Base-by-base conservation (phyloP, 768 basidiomycete species). In the Trametopsis cervina region DNA sequence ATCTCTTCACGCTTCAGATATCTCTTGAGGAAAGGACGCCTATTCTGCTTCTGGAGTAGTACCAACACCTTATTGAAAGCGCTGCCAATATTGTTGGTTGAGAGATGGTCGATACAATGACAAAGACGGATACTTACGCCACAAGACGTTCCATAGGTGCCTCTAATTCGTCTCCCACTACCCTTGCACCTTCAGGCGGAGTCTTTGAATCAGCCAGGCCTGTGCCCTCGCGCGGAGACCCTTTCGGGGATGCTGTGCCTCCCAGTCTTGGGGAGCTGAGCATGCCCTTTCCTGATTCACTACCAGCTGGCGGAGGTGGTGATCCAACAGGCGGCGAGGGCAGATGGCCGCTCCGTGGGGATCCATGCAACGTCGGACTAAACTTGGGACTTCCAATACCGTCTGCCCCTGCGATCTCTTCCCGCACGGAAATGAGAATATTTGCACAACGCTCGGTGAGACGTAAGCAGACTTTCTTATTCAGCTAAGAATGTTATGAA, bases 1-100 rank as follows among this genome's bases (percentile, higher is more conserved):
- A 82, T 82, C 53, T 89, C 85, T 33, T 85, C 81, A 37, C 85
- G 76, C 59, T 81, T 80, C 33, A 91, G 71, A 58, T 86, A 90
- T 3, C 86, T 73, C 63, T 87, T 86, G 53, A 91, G 64, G 66
- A 89, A 90, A 0, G 88, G 83, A 1, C 85, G 69, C 36, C 76
- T 69, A 13, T 71, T 67, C 53, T 87, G 80, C 54, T 78, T 81
- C 46, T 70, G 57, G 22, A 87, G 69, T 54, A 89, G 75, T 2
- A 58, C 53, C 35, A 69, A 66, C 3, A 86, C 73, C 4, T 62
- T 42, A 2, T 54, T 48, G 55, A 76, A 80, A 0, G 77, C 56
- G 13, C 75, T 76, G 40, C 23, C 36, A 23, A 13, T 21, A 20
- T n/a, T 35, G 4, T 13, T 40, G 35, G 20, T 37, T 17, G 6